Base-by-base conservation (phyloP, 2,329 filamentous ascomycete species). In the Fusarium vanettenii region DNA sequence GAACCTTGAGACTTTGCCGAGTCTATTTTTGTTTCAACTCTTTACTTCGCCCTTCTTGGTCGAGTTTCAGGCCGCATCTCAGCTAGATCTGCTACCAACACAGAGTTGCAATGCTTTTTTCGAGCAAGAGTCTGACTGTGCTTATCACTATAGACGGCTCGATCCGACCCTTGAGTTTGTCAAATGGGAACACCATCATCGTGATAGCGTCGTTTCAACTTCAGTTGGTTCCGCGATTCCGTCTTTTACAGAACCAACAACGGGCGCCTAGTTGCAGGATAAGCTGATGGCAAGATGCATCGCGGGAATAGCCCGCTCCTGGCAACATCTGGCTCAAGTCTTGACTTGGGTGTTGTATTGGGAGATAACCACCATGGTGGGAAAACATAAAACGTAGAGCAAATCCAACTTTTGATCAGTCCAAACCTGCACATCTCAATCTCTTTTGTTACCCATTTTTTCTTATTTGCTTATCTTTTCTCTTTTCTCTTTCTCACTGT, bases 31-130 rank as follows among this genome's bases (percentile, higher is more conserved):
- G 45, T 43, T 55, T 39, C 45, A 39, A 52, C 25, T 31, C 13
- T 20, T n/a, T 35, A 13, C 20, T 35, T 20, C 13, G n/a, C 20
- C 20, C 22, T 9, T 31, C 25, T 87, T 85, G 41, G 86, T 81
- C 62, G 18, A 10, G 43, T 31, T 18, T 22, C 22, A 50, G 60
- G 60, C 10, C 43, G 60, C 60, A 37, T 25, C 25, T 22, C 37
- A 45, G 18, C 18, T 20, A 22, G 5, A 31, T 52, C 43, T 62
- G 60, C 33, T 63, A 63, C 60, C 60, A 63, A 63, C 60, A 55
- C 22, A 63, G 33, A 52, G 60, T 63, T 63, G 43, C 45, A 52
- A 41, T 52, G 31, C 6, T 45, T 25, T 29, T 29, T 16, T 25
- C 16, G 13, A 60, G 27, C 11, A 29, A 60, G 20, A 5, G 14